phyloP scores from a whole-genome alignment of 495 filamentous ascomycete genomes.

The Lichenothelia convexa region DNA sequence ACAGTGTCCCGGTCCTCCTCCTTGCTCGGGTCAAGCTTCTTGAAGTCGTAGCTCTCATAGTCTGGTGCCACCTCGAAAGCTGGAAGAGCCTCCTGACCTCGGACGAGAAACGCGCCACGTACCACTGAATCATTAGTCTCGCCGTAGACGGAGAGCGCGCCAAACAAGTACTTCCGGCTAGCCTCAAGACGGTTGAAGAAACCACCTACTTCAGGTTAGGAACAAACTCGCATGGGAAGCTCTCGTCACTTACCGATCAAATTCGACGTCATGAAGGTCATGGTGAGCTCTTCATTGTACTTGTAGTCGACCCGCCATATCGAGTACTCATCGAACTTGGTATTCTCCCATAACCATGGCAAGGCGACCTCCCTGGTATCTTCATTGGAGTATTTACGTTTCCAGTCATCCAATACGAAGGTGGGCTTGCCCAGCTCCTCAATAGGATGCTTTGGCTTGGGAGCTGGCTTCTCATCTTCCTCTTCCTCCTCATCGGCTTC shows the following conservation, averaged over 20 bases:
- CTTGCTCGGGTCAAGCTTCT: slow-evolving; percentile 77
- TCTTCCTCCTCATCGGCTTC: slow-evolving; percentile 50
- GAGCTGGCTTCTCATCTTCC: slow-evolving; percentile 47
- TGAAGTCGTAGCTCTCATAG: slow-evolving; percentile 90
- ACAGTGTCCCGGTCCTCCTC: slow-evolving; percentile 67
- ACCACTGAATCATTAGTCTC: slow-evolving; percentile 71
- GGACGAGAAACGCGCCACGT: slow-evolving; percentile 80
- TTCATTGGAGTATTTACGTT: slow-evolving; percentile 95
- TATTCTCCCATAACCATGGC: slow-evolving; percentile 97
- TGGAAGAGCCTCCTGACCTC: slow-evolving; percentile 67
- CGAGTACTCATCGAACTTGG: slow-evolving; percentile 83
- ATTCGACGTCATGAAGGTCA: slow-evolving; percentile 97
- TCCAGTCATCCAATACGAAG: slow-evolving; percentile 85
- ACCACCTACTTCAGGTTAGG: slow-evolving; percentile 35
- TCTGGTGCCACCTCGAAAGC: slow-evolving; percentile 96
- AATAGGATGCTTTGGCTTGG: slow-evolving; percentile 92
- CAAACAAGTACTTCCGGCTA: slow-evolving; percentile 97
- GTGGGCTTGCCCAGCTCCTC: slow-evolving; percentile 67
- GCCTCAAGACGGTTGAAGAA: slow-evolving; percentile 96
- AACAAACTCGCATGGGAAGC: neutral
- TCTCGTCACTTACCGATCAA: slow-evolving; percentile 44
- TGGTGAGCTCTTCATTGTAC: slow-evolving; percentile 93
- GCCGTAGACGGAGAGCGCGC: slow-evolving; percentile 76
- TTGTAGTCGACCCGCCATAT: slow-evolving; percentile 87
- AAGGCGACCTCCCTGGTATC: slow-evolving; percentile 66